Conservation (phyloP, 331 rosid genomes). For the Telfairia occidentalis region DNA sequence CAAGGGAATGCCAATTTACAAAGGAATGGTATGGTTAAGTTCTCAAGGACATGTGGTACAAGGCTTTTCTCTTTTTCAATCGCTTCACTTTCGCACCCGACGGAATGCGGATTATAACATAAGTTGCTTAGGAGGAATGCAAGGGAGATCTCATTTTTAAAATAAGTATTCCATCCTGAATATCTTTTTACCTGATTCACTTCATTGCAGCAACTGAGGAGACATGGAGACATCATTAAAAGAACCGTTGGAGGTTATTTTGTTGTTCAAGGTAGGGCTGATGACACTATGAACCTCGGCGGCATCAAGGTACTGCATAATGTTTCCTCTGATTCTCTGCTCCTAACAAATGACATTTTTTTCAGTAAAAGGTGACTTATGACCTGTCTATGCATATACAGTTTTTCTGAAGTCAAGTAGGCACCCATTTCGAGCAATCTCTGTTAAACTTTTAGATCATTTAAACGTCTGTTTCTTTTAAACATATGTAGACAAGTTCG, state of each 20-base stretch:
- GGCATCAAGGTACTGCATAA: constrained; percentile 66
- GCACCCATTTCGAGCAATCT: background rate
- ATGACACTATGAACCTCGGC: constrained; percentile 94
- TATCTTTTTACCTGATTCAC: background rate
- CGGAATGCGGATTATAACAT: background rate
- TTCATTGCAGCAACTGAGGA: constrained; percentile 53
- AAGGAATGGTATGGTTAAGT: constrained; percentile 45
- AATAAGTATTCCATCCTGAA: background rate
- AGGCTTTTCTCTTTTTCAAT: background rate
- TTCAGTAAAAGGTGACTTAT: too few species aligned
- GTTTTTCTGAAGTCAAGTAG: background rate
- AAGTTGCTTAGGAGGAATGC: background rate
- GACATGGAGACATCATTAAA: constrained; percentile 76
- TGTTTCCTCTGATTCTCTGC: background rate
- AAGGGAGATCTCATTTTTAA: background rate
- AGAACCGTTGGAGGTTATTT: constrained; percentile 62
- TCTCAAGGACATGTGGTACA: background rate
- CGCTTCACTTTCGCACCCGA: background rate
- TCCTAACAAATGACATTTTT: background rate
- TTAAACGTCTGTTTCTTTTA: background rate
- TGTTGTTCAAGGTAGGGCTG: constrained; percentile 80
- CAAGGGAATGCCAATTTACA: constrained; percentile 69
- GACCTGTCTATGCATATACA: too few species aligned
- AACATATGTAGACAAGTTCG: constrained; percentile 65
- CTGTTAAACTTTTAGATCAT: background rate